Evolutionary conservation across 805 yeast species (phyloP).

Genomic region (Ogataea degrootiae): DNA sequence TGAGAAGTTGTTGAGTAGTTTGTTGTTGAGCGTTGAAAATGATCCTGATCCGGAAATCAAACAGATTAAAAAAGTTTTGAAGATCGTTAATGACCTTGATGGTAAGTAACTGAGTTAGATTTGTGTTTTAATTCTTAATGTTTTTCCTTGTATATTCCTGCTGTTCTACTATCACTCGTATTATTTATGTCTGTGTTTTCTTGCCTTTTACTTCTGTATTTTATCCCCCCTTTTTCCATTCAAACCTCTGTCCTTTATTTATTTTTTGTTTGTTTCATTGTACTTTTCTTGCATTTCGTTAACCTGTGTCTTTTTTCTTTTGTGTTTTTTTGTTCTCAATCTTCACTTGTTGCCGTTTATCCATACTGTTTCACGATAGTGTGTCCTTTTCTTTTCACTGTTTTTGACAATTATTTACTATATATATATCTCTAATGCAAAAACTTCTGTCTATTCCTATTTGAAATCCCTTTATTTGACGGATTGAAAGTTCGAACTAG

Average conservation of each 20-base stretch:
- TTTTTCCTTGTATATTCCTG: neutral
- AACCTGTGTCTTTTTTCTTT: no score
- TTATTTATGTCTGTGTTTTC: no score
- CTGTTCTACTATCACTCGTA: no score
- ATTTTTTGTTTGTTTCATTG: neutral
- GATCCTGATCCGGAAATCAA: slow-evolving; percentile 52
- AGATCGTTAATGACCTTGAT: slow-evolving; percentile 29
- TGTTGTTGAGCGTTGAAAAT: slow-evolving; percentile 86
- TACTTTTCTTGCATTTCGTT: neutral
- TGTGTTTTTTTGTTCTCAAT: neutral
- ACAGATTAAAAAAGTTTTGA: slow-evolving; percentile 30
- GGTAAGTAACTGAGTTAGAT: neutral
- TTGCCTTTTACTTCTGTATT: neutral
- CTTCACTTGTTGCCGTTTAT: neutral
- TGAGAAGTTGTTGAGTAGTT: slow-evolving; percentile 62
- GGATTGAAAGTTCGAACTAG: no score
- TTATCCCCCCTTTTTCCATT: neutral
- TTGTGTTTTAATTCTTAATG: neutral
- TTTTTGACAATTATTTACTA: neutral
- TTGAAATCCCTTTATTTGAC: no score
- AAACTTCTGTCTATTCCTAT: no score
- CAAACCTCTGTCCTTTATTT: neutral
- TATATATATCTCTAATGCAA: no score
- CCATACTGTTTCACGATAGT: neutral
- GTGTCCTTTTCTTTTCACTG: neutral